Evolutionary conservation across 495 filamentous ascomycete species (phyloP), one percentile per base, ranked within the genome.

Genomic region (Neurospora tetraspora): DNA sequence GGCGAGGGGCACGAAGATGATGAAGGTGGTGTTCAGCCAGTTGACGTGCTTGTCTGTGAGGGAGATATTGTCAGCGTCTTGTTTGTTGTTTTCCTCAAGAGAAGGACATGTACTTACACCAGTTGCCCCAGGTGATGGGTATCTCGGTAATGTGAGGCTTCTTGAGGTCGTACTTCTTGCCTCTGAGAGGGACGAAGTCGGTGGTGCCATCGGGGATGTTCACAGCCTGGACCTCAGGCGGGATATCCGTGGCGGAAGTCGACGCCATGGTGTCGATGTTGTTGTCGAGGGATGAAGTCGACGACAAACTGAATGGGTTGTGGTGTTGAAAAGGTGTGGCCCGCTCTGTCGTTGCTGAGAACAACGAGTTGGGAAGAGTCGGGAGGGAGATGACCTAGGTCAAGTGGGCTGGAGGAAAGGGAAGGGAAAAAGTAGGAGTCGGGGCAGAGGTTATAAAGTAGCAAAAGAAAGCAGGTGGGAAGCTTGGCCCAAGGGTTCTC

Each of bases 21-120:
- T 97, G 82, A 98, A 85, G 77, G 85, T 87, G 61, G 94, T 91
- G 80, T 97, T 95, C 37, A 96, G 83, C 94, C 96, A 98, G 87
- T 98, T 94, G 87, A 98, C 89, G 78, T 98, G 96, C 81, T 96
- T 71, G 71, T 93, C 85, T 95, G 91, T 36, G 53, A 65, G 27
- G 27, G 53, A 65, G 27, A 34, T 34, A 34, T 65, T 18, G 53
- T 65, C 53, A 65, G 23, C 31, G 20, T 61, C 23, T 36, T 18
- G 27, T 5, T 61, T n/a, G n/a, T 36, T 37, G 70, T 18, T n/a
- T 11, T 36, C 27, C 31, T 36, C 27, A 14, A 14, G 3, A 2
- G 39, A 36, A 27, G 10, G 8, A 38, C 4, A 53, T 5, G 16
- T 42, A 68, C 71, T 72, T 65, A 65, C 53, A 77, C 94, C 94